These are phyloP conservation scores for Metschnikowia shivogae DNA, from an alignment of 805 yeast genomes.

Conservation along the genomic window DNA sequence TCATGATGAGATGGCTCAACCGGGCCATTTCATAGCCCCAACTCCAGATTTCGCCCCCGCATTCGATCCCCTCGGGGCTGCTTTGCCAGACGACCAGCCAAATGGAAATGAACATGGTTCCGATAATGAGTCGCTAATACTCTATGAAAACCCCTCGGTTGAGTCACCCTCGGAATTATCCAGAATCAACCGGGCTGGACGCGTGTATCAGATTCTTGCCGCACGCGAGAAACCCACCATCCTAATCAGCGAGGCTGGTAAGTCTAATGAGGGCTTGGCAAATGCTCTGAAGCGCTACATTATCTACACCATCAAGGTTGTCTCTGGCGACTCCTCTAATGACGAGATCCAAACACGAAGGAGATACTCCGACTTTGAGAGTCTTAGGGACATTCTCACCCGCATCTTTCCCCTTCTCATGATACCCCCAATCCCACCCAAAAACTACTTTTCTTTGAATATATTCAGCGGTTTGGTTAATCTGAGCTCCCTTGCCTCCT, in stretches of 20 bases:
- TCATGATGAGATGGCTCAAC: not conserved
- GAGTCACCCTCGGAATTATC: constrained; percentile 16
- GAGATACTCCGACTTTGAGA: constrained; percentile 89
- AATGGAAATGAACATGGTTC: constrained; percentile 11
- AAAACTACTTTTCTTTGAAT: constrained; percentile 36
- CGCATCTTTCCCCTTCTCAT: constrained; percentile 75
- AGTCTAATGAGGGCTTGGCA: constrained; percentile 70
- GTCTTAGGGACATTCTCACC: constrained; percentile 65
- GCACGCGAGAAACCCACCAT: constrained; percentile 27
- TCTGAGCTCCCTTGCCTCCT: not conserved
- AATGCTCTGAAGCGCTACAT: constrained; percentile 61
- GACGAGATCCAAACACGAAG: constrained; percentile 61
- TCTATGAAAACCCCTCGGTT: constrained; percentile 20
- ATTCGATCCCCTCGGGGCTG: not conserved
- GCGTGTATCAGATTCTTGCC: constrained; percentile 34
- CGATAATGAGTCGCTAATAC: constrained; percentile 28
- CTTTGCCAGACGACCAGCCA: not conserved
- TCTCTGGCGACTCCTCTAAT: constrained; percentile 34
- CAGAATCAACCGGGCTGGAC: constrained; percentile 31
- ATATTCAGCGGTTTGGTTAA: constrained; percentile 33
- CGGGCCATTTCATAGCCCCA: not conserved
- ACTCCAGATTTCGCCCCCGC: not conserved
- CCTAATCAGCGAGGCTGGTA: constrained; percentile 76
- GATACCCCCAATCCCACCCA: constrained; percentile 87
- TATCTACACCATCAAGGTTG: constrained; percentile 70